Evolutionary conservation across 2,329 filamentous ascomycete species (phyloP), one percentile per base, ranked within the genome.

Genomic region (Diaporthe australafricana): DNA sequence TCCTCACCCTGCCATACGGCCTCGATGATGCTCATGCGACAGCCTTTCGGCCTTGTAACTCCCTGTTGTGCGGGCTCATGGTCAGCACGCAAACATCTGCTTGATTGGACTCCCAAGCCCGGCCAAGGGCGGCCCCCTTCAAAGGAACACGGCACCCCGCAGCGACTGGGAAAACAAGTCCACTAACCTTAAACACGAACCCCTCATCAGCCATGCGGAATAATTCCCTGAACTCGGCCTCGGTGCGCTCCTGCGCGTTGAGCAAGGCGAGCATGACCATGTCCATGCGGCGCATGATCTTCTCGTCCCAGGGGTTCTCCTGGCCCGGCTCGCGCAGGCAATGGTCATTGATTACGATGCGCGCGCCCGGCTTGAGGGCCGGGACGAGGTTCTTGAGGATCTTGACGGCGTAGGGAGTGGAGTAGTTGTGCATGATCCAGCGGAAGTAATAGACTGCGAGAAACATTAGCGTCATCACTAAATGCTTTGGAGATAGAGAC

Each of bases 391-490:
- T 84, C 72, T 83, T 82, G 47, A 87, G 79, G 48, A 90, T 86
- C 55, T 82, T 81, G 55, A 86, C 76, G 5, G 84, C 84, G 69
- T 88, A 87, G 3, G 84, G 83, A 17, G 88, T 88, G 0, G 88
- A 86, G 81, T 89, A 89, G 80, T 91, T 90, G 77, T 92, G 89
- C 9, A 92, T 79, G 73, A 91, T 90, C 84, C 86, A 87, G 60
- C 88, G 86, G 78, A 90, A 86, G 75, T 87, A 84, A 80, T 90
- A 91, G 22, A 90, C 82, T 85, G 63, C 22, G 17, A 17, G 1
- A 42, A 1, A 11, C 16, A 22, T 48, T n/a, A 52, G 67, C 25
- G n/a, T 42, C 27, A 17, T 14, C 7, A 7, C 17, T 22, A 3
- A 20, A 7, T 56, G 17, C 12, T 8, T 30, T 45, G 9, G 25